Evolutionary conservation across 2,329 filamentous ascomycete species (phyloP).

Genomic region (Venturia oleaginea): DNA sequence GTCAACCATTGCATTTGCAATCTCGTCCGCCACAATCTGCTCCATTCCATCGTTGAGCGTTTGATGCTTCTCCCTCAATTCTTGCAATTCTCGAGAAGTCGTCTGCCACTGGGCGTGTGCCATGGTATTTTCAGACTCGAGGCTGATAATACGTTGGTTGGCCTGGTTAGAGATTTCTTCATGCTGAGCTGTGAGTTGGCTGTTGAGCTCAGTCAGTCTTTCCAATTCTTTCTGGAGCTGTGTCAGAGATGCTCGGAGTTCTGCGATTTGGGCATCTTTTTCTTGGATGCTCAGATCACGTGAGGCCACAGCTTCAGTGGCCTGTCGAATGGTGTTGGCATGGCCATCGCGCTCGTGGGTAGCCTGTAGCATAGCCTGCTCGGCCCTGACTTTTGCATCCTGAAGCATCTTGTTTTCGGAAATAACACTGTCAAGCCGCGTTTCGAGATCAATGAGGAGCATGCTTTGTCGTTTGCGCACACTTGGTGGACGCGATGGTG

Average conservation of each 20-base stretch:
- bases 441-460: slow-evolving; percentile 84
- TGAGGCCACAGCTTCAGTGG: slow-evolving; percentile 47
- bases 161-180: slow-evolving; percentile 67
- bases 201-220: slow-evolving; percentile 74
- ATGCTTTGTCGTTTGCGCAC: slow-evolving; percentile 96
- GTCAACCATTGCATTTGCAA: slow-evolving; percentile 58
- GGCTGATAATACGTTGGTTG: slow-evolving; percentile 57
- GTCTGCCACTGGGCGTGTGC: slow-evolving; percentile 46
- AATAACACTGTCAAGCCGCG: slow-evolving; percentile 71
- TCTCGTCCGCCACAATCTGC: slow-evolving; percentile 50
- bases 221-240: slow-evolving; percentile 75
- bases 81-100: slow-evolving; percentile 59
- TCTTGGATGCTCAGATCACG: slow-evolving; percentile 65
- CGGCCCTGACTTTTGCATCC: slow-evolving; percentile 36
- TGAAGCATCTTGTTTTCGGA: slow-evolving; percentile 75
- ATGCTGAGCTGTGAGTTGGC: slow-evolving; percentile 68
- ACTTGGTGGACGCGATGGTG: slow-evolving; percentile 87
- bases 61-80: slow-evolving; percentile 54
- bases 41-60: slow-evolving; percentile 56
- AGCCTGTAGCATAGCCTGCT: slow-evolving; percentile 13
- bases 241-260: slow-evolving; percentile 67
- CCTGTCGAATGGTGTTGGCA: slow-evolving; percentile 24
- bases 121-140: slow-evolving; percentile 56
- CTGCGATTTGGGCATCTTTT: slow-evolving; percentile 78
- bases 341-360: slow-evolving; percentile 45